Percentiles rank a stretch among this genome's conserved stretches.
phyloP scores from a whole-genome alignment of 2,329 filamentous ascomycete species.

The Pestalotiopsis sp. region DNA sequence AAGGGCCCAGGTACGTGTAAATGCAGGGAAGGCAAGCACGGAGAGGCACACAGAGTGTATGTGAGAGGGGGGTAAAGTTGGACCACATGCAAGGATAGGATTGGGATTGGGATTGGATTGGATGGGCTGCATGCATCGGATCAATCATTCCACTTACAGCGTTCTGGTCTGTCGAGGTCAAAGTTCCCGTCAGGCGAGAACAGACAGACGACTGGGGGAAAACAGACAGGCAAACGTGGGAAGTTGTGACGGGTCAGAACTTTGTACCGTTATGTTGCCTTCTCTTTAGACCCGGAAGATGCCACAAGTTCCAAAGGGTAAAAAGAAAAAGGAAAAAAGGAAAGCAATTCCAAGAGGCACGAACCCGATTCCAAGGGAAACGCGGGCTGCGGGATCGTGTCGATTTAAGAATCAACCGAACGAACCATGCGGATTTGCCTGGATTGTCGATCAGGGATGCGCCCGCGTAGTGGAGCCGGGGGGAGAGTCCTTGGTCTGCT shows the following conservation, averaged over 20 bases:
- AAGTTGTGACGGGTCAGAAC: background rate
- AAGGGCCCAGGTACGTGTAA: background rate
- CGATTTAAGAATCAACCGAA: slow-evolving; percentile 4
- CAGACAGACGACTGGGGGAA: background rate
- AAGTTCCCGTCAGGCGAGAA: background rate
- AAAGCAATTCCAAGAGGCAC: background rate
- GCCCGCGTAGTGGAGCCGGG: background rate
- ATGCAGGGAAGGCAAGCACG: background rate
- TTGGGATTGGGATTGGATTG: background rate
- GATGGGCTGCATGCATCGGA: background rate
- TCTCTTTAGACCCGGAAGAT: background rate
- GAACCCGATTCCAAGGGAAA: background rate
- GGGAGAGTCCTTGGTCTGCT: background rate
- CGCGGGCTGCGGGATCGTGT: background rate
- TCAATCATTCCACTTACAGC: background rate
- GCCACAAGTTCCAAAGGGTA: background rate
- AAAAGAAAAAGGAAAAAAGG: background rate
- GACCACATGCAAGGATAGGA: too few species aligned
- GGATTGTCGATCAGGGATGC: slow-evolving; percentile 9
- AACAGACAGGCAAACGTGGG: background rate
- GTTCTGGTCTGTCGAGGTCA: background rate
- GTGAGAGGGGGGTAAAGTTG: too few species aligned
- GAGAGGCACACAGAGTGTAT: background rate
- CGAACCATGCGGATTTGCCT: background rate
- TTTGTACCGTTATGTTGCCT: background rate